These are phyloP conservation scores for Lumnitzera littorea DNA, from an alignment of 345 rosid species.

Conservation along the genomic window DNA sequence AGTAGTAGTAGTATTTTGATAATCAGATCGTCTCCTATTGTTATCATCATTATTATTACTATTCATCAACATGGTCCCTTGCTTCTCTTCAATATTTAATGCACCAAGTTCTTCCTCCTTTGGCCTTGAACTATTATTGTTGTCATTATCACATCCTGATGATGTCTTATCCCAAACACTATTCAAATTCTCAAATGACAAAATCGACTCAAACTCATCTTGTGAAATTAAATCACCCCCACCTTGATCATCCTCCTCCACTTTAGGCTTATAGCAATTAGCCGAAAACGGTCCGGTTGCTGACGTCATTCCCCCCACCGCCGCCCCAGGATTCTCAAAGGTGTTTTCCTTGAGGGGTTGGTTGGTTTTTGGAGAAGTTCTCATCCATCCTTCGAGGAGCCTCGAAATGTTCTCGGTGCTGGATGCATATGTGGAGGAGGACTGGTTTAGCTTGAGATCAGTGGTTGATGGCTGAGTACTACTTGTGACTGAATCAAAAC, in stretches of 20 bases:
- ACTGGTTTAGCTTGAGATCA: constrained; percentile 10
- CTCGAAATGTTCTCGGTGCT: constrained; percentile 67
- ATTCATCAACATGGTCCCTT: constrained; percentile 17
- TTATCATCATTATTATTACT: constrained; percentile 10
- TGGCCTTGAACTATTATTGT: neutral
- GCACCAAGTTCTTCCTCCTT: constrained; percentile 3
- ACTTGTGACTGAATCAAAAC: constrained; percentile 16
- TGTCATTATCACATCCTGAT: constrained; percentile 3
- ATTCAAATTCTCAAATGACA: constrained; percentile 47
- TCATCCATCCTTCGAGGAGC: constrained; percentile 25
- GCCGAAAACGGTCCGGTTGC: neutral
- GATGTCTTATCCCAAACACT: constrained; percentile 34
- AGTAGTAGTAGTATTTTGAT: neutral
- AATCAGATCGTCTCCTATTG: neutral
- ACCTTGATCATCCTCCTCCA: constrained; percentile 25
- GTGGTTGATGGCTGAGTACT: constrained; percentile 11
- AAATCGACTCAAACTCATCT: constrained; percentile 52
- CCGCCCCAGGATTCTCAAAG: neutral
- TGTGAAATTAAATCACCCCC: constrained; percentile 31
- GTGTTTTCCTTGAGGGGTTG: neutral
- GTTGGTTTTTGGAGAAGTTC: constrained; percentile 13
- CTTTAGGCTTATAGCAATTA: constrained; percentile 16
- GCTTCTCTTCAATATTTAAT: neutral
- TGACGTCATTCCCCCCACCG: neutral
- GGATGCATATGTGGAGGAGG: constrained; percentile 57